Evolutionary conservation across 2,329 filamentous ascomycete species (phyloP), one percentile per base, ranked within the genome.

Genomic region (Fusarium virguliforme): DNA sequence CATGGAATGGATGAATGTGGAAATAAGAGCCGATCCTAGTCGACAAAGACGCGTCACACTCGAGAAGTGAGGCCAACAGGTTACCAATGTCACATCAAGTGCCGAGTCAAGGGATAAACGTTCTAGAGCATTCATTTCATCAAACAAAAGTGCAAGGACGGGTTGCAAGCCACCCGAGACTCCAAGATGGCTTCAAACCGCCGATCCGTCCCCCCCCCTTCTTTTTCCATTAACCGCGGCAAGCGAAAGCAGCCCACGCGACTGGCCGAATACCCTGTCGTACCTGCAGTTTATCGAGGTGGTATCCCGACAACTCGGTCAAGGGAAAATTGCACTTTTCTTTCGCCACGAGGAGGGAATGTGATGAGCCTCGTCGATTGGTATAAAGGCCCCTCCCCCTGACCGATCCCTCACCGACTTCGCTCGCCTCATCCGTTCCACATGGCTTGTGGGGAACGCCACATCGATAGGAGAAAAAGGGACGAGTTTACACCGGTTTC

Each of bases 261-360:
- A 28, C 12, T 46, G 41, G 41, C n/a, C 8, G 3, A 32, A 32
- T 3, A 8, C 30, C 30, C 30, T 9, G 30, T 22, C 24, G 46
- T 41, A 35, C 57, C 24, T 60, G 57, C 46, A 61, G 43, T 26
- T 53, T 35, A 38, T 59, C 59, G 48, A 55, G 24, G 59, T 59
- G 35, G 56, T 34, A 59, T 59, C 41, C 56, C 40, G 28, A 26
- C 22, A 28, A 4, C 51, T 55, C 51, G 22, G 51, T 34, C 50
- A 34, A n/a, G 18, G 22, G 30, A 18, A 18, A 18, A 18, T 34
- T 53, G 48, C 48, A 34, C 43, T 28, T 48, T 32, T n/a, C 18
- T 15, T n/a, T 43, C 38, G 40, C 37, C 37, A 26, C 41, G 18
- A 32, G 18, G 18, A 18, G 18, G 18, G 18, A 18, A 18, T 18